A percentile compares a stretch with the other conserved stretches of the same genome.
phyloP scores from a whole-genome alignment of 2,329 filamentous ascomycete genomes.

The Phialocephala sp. region DNA sequence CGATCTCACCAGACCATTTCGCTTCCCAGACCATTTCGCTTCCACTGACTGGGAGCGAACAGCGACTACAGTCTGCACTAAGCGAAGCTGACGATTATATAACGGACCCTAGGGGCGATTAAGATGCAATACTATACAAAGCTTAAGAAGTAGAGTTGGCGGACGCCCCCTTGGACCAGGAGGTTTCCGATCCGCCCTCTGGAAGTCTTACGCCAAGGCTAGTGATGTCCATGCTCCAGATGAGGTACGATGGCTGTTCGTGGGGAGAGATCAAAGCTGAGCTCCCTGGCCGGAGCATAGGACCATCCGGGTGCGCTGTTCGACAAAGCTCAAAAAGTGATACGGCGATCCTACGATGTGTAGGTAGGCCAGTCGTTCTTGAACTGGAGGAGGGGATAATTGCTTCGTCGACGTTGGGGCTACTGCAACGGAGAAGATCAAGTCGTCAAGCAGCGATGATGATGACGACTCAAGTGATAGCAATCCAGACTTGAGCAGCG shows the following conservation, averaged over 20 bases:
- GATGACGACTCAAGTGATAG: slow-evolving; percentile 22
- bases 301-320: slow-evolving; percentile 22
- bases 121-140: no score
- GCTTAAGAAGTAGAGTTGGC: no score
- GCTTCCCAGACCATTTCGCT: no score
- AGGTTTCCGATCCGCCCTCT: no score
- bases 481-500: neutral
- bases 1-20: no score
- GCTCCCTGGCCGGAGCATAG: slow-evolving; percentile 14
- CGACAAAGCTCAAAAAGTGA: slow-evolving; percentile 26
- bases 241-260: slow-evolving; percentile 9
- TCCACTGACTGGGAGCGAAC: no score
- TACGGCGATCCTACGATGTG: slow-evolving; percentile 3
- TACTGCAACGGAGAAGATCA: slow-evolving; percentile 25
- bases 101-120: no score
- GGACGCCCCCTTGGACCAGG: no score
- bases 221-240: no score
- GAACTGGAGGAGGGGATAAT: slow-evolving; percentile 18
- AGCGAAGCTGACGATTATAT: no score
- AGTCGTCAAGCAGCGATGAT: slow-evolving; percentile 25
- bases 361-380: slow-evolving; percentile 18
- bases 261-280: slow-evolving; percentile 19
- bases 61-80: no score
- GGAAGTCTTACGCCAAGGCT: no score
- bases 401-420: slow-evolving; percentile 28